Base-by-base conservation (phyloP, 1,284 basidiomycete species). In the Ustanciosporium gigantosporum region DNA sequence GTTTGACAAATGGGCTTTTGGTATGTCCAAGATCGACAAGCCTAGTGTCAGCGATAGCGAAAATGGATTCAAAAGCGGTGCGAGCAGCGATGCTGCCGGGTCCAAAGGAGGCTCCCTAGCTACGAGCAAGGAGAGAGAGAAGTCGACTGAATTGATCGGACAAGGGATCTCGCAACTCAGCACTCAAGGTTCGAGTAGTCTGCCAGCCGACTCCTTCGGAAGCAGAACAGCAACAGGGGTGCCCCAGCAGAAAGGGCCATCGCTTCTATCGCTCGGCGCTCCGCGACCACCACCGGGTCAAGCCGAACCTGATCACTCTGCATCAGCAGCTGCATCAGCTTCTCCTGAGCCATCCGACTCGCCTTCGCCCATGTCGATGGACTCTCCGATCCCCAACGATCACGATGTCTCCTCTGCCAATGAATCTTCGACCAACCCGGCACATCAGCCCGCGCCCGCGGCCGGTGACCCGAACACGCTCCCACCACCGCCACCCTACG, bases 1-100 rank as follows among this genome's bases (percentile, higher is more conserved):
- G 84, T 82, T 95, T 42, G 93, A 96, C 82, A 90, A 89, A 73
- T 89, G 88, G 82, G 87, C 87, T 0, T 94, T 98, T 72, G 88
- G 86, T 11, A 97, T 98, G 93, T 88, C 85, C 80, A 82, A 82
- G 71, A 83, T 77, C 31, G 73, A 72, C 58, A 66, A 66, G 25
- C 49, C 66, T 0, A 60, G 50, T 32, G 41, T 56, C 44, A 66
- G 59, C 39, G 67, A 62, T 24, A 66, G 66, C 44, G 66, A 62
- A 23, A 47, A 51, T 16, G 55, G 51, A 9, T 58, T 69, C 42
- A 50, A 60, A 36, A 66, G 61, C 31, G 62, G 55, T 27, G 50
- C 64, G 4, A 51, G 52, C 41, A 66, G 61, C 48, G 61, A 70
- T 32, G 55, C 57, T 7, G 60, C 60, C 6, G 66, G 56, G 0